Evolutionary conservation across 2,329 filamentous ascomycete species (phyloP).

Genomic region (Onygenales sp.): DNA sequence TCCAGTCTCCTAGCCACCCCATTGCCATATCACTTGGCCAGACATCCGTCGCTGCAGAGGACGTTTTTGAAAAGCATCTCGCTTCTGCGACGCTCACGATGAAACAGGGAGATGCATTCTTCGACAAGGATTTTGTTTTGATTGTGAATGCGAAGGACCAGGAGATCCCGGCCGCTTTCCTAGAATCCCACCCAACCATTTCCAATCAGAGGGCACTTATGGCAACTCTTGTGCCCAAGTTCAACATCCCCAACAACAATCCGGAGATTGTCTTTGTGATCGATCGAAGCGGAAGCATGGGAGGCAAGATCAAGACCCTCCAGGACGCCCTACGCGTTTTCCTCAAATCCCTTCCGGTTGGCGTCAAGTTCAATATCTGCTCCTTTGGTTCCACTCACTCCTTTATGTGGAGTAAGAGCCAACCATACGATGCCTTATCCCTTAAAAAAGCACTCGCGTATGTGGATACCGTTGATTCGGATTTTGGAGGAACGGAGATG

Average conservation of each 20-base stretch:
- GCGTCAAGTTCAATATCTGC: constrained; percentile 50
- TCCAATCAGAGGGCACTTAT: constrained; percentile 57
- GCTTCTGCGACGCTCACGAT: constrained; percentile 53
- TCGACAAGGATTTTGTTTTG: constrained; percentile 59
- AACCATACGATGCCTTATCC: constrained; percentile 37
- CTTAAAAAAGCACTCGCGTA: constrained; percentile 36
- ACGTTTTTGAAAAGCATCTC: constrained; percentile 45
- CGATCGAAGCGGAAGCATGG: constrained; percentile 58
- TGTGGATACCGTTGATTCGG: constrained; percentile 33
- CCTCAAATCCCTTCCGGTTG: constrained; percentile 49
- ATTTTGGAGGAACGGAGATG: constrained; percentile 48
- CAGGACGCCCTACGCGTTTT: constrained; percentile 46
- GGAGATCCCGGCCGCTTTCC: constrained; percentile 52
- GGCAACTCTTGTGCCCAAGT: constrained; percentile 61
- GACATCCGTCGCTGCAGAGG: constrained; percentile 37
- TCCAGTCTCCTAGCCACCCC: constrained; percentile 58
- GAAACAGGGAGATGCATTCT: constrained; percentile 20
- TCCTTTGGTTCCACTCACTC: constrained; percentile 42
- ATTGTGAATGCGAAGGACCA: constrained; percentile 53
- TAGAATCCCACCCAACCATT: constrained; percentile 57
- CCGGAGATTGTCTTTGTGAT: constrained; percentile 64
- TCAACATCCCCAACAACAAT: constrained; percentile 46
- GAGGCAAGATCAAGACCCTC: constrained; percentile 38
- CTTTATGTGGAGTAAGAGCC: constrained; percentile 42
- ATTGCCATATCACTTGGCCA: constrained; percentile 57